Evolutionary conservation across 75 land plant species (phyloP).

Genomic region (Cryptomeria japonica): DNA sequence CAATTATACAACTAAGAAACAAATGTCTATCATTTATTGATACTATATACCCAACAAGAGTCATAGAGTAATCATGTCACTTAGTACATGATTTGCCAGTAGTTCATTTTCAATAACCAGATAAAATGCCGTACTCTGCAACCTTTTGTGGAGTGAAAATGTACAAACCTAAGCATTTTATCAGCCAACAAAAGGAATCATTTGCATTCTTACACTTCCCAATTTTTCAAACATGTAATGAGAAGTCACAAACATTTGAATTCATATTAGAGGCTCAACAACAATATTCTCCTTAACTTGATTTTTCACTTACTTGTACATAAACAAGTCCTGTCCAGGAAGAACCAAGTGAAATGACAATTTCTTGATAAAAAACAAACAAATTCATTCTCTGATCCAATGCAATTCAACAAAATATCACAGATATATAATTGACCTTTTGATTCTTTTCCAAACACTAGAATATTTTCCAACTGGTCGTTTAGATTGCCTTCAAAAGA

Average conservation of each 20-base stretch:
- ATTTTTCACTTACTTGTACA: neutral
- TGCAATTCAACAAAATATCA: neutral
- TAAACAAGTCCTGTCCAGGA: neutral
- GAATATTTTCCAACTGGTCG: neutral
- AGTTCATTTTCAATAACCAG: neutral
- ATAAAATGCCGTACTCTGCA: neutral
- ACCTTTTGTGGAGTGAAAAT: neutral
- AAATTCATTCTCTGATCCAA: neutral
- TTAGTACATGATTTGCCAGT: neutral
- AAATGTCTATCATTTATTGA: neutral
- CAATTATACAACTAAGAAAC: slow-evolving; percentile 2
- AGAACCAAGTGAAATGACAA: neutral
- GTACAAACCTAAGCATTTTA: neutral
- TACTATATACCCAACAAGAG: neutral
- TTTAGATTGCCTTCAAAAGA: neutral
- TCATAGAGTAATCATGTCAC: neutral
- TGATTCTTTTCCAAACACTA: neutral
- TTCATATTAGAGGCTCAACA: neutral
- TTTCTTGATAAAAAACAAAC: neutral
- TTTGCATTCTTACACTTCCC: neutral
- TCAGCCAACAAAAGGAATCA: neutral
- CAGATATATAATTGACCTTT: neutral
- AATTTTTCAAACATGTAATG: neutral
- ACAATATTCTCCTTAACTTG: neutral
- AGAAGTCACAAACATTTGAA: neutral